Base-by-base conservation (phyloP, 164 flowering plant genomes). In the Saururus chinensis region DNA sequence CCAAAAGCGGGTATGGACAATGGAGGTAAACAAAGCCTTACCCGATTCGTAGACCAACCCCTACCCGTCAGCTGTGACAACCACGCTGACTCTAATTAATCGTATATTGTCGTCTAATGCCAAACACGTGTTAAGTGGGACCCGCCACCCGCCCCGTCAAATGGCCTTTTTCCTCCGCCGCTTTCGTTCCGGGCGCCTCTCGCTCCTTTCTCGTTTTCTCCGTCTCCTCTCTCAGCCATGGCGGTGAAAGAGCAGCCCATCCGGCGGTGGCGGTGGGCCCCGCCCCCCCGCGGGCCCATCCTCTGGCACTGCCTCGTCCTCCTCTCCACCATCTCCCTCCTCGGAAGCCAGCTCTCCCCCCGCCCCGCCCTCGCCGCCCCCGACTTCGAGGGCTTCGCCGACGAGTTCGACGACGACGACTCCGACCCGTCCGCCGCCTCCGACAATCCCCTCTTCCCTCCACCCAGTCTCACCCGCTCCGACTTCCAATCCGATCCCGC, bases 371-470 rank as follows among this genome's bases (percentile, higher is more conserved):
- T 82, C 62, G 65, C 69, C 68, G 53, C 72, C 51, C 62, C 83
- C 42, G 82, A 87, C 72, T 90, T 90, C 80, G 95, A 90, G 71
- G 97, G 97, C 30, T 88, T 90, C 69, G 92, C 81, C 30, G 81
- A 76, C 60, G 89, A 81, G 58, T 68, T 61, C 60, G 85, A 76
- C 12, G 84, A 68, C 41, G 75, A 67, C 7, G 80, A 70, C 19
- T 49, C 65, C 37, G 45, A 61, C 57, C 40, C 52, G 45, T 45
- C 62, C 53, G 19, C 67, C 53, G 65, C 73, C n/a, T n/a, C n/a
- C 21, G 64, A 60, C 61, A 75, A 75, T 53, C 70, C 80, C 17
- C 61, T 51, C 19, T 37, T 69, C 19, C 73, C 80, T 56, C 76
- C 79, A 10, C 79, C 86, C 9, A 75, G 81, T 35, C 57, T 84